These are phyloP conservation scores for Arctium minus DNA, from an alignment of 129 eudicot genomes.

Conservation along the genomic window DNA sequence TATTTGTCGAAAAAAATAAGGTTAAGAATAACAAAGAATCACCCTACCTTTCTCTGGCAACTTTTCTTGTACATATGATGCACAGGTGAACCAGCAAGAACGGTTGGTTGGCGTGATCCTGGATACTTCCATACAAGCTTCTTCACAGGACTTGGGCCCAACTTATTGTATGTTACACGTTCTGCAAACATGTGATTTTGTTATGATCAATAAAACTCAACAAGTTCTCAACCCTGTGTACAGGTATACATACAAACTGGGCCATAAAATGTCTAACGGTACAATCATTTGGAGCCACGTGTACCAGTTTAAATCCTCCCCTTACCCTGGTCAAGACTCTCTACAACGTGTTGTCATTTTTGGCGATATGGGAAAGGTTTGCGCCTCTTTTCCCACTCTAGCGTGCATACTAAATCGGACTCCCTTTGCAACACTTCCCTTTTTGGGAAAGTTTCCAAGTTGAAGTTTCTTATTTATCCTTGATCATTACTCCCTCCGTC, in stretches of 20 bases:
- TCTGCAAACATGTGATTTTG: background rate
- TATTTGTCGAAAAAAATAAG: background rate
- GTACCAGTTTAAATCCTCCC: slow-evolving; percentile 33
- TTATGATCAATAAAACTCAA: background rate
- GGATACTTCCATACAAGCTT: slow-evolving; percentile 56
- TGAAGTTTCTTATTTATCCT: background rate
- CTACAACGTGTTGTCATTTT: slow-evolving; percentile 48
- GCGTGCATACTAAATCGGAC: background rate
- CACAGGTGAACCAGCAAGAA: slow-evolving; percentile 60
- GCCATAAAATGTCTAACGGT: slow-evolving; percentile 39
- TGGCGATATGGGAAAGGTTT: slow-evolving; percentile 54
- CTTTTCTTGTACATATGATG: background rate
- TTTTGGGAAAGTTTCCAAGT: background rate
- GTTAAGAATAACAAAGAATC: background rate
- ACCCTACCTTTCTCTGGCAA: background rate
- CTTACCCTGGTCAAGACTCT: slow-evolving; percentile 46
- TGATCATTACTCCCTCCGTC: background rate
- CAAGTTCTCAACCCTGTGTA: background rate
- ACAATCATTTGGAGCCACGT: slow-evolving; percentile 32
- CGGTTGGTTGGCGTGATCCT: slow-evolving; percentile 69
- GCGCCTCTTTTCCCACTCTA: background rate
- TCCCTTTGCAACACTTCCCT: background rate
- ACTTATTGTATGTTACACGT: slow-evolving; percentile 22
- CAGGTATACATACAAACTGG: slow-evolving; percentile 54
- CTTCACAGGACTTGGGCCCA: slow-evolving; percentile 51